These are phyloP conservation scores for Lentinula aciculospora DNA, from an alignment of 768 basidiomycete species.

Conservation along the genomic window DNA sequence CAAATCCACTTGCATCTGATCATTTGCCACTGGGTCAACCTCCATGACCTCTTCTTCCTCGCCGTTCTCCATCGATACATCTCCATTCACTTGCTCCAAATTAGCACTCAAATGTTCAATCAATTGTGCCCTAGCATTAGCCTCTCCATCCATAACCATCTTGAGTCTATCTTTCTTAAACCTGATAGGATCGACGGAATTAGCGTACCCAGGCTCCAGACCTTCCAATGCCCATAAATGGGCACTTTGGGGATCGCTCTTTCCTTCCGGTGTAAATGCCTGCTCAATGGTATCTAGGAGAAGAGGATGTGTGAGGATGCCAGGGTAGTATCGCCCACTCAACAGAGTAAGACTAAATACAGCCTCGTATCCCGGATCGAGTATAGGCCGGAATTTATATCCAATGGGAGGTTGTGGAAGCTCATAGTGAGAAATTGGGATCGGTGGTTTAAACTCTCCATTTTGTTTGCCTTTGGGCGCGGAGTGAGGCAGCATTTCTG, in stretches of 20 bases:
- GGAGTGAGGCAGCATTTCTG: neutral
- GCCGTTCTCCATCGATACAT: neutral
- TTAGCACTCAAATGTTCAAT: constrained; percentile 26
- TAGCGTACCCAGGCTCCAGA: constrained; percentile 57
- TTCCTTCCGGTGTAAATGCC: constrained; percentile 24
- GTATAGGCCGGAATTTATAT: constrained; percentile 64
- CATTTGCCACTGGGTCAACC: neutral
- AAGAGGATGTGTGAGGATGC: constrained; percentile 60
- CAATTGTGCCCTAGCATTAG: constrained; percentile 37
- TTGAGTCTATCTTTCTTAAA: constrained; percentile 45
- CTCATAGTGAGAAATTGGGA: constrained; percentile 19
- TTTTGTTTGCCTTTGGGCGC: neutral
- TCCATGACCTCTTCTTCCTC: neutral
- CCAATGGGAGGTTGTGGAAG: constrained; percentile 65
- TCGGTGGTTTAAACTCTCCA: constrained; percentile 1
- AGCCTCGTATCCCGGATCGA: constrained; percentile 55
- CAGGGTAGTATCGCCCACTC: constrained; percentile 78
- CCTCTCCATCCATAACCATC: constrained; percentile 64
- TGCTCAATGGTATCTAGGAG: constrained; percentile 38
- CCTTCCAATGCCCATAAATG: constrained; percentile 74
- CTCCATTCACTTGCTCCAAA: neutral
- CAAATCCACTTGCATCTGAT: neutral
- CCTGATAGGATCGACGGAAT: constrained; percentile 61
- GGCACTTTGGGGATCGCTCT: constrained; percentile 33
- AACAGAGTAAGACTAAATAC: constrained; percentile 66